Base-by-base conservation (phyloP, 257 asterid genomes). In the Osmanthus fragrans region DNA sequence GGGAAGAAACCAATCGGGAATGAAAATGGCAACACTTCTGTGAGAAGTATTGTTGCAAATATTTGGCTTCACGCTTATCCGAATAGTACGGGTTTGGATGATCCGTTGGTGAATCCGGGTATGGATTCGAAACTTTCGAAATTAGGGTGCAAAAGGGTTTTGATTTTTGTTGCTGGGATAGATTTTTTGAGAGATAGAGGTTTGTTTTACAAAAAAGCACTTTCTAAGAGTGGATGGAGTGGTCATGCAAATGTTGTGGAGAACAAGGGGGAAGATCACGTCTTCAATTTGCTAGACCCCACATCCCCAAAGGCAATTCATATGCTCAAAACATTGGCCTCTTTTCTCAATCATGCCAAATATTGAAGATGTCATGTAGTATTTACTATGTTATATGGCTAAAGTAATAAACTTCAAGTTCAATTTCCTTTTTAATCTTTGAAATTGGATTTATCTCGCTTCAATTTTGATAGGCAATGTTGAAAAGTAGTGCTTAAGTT, bases 1-100 rank as follows among this genome's bases (percentile, higher is more conserved):
- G 97, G 96, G 29, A 86, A 89, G 27, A 88, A 78, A 4, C 82
- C 81, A 0, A 85, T 89, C 0, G 96, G 88, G 5, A 72, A 75
- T 0, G 97, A 91, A 65, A 67, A 30, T 0, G 63, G 56, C 0
- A 45, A 81, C 5, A 1, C 12, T 3, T 78, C 73, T 1, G 39
- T 25, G 3, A 85, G 74, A 51, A 37, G 65, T 0, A 34, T 3
- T 3, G 10, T 87, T 56, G 82, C 78, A 65, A 74, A 63, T 7
- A 47, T 90, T 0, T 91, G 98, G 97, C 4, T 5, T 1, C 77
- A 74, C 30, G 88, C 70, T 2, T 69, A 86, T 71, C 96, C 92
- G 49, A 82, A 71, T 3, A 79, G 88, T 11, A 13, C 77, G 51
- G 97, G 98, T 12, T 45, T 80, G 71, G 94, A n/a, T n/a, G n/a